Base-by-base conservation (phyloP, 2,329 filamentous ascomycete species). In the Lachnellula cervina region DNA sequence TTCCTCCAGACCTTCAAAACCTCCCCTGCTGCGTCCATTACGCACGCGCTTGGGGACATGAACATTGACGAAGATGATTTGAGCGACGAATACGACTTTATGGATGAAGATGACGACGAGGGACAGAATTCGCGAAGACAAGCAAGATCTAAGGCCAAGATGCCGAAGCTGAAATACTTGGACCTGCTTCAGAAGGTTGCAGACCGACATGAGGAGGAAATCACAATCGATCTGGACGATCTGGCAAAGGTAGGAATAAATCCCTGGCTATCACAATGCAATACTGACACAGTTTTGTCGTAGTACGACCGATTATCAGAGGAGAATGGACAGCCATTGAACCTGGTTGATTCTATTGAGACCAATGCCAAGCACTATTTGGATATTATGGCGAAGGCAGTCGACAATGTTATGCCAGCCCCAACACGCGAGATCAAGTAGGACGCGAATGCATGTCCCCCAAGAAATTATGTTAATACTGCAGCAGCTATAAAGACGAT, bases 321-420 rank as follows among this genome's bases (percentile, higher is more conserved):
- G 52, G 84, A 87, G 48, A 84, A 86, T 49, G 65, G 63, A 40
- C 61, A 64, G 7, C 62, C 64, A 5, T 72, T 89, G 60, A 84
- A 87, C 64, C 77, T 97, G 49, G 87, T 96, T 19, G 82, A 88
- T 47, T 95, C 89, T 1, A 88, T 99, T 66, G 89, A 94, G 75
- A 81, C 80, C 64, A 99, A 99, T 73, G 90, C 94, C 16, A 89
- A 94, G 68, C 94, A 96, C 72, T 99, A 99, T 69, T 86, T 97
- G 63, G 94, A 99, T 68, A 82, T 97, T 57, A 74, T 97, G 57
- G 93, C 93, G 2, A 81, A 88, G 62, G 94, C 94, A 7, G 86
- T 97, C 45, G 94, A 99, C 74, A 87, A 85, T 57, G 80, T 89
- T 52, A 84, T 99, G 81, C 94, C 94, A 0, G 78, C 81, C 59